Base-by-base conservation (phyloP, 768 basidiomycete species). In the Krasilnikovozyma curviuscula region DNA sequence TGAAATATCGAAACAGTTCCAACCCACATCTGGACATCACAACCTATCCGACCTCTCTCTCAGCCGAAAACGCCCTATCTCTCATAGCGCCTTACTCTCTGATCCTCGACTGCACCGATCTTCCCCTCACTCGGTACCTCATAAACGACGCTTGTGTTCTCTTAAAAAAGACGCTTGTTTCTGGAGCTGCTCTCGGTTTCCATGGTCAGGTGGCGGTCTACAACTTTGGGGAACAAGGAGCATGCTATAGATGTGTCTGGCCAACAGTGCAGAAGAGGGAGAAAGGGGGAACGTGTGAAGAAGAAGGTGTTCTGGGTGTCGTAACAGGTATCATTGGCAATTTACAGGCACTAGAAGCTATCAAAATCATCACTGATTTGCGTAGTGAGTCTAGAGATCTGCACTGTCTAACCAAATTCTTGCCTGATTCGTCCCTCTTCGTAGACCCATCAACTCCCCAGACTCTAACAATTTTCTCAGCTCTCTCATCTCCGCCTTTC, bases 241-340 rank as follows among this genome's bases (percentile, higher is more conserved):
- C 88, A 0, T 98, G 93, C 64, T 95, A 91, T 64, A 73, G 93
- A 14, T 97, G 93, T 61, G 64, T 97, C 35, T 97, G 88, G 63
- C 89, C 91, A 0, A 73, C 70, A 56, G 57, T 18, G 40, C 52
- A 23, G 75, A n/a, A n/a, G n/a, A 75, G 46, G 69, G 69, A 24
- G 65, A 73, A 1, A 12, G 13, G 3, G 38, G 79, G 83, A 7
- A 75, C 77, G 8, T 98, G 93, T 55, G 85, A 81, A 57, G 88
- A 93, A 60, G 70, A 77, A 4, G 89, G 91, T 1, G 78, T 97
- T 5, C 66, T 93, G 40, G 91, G 91, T 6, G 77, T 71, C 0
- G 85, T 93, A 1, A 83, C 84, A 0, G 91, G 91, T 1, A 68
- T 84, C 41, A 83, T 95, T 35, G 89, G 89, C 4, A 80, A 76